phyloP scores from a whole-genome alignment of 106 monocot genomes.

The Ottelia alismoides region DNA sequence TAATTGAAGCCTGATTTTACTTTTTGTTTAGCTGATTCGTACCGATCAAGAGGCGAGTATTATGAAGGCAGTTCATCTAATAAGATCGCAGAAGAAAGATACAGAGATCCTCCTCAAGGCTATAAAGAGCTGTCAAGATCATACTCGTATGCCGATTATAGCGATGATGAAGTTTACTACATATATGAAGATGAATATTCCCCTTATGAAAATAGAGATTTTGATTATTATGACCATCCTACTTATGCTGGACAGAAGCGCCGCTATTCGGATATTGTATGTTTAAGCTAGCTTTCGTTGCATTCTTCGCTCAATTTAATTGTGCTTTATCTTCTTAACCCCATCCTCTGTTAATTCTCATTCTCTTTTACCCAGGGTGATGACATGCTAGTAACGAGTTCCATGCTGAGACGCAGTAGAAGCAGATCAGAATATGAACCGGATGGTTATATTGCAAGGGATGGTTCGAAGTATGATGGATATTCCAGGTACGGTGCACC shows the following conservation, averaged over 20 bases:
- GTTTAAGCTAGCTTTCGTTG: not conserved
- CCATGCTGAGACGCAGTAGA: not conserved
- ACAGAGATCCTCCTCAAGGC: too few relatives aligned
- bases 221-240: conserved; percentile 1
- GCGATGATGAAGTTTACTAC: not conserved
- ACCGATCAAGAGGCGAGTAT: not conserved
- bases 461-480: not conserved
- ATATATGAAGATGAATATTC: too few relatives aligned
- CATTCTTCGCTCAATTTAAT: not conserved
- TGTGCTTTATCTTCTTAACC: too few relatives aligned
- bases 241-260: conserved; percentile 1
- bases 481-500: not conserved
- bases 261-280: not conserved
- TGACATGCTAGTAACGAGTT: conserved; percentile 1
- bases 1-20: not conserved
- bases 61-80: not conserved
- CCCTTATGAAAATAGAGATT: not conserved
- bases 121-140: not conserved
- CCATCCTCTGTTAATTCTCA: too few relatives aligned
- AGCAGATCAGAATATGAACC: not conserved
- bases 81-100: too few relatives aligned
- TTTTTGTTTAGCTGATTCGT: not conserved
- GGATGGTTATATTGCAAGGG: not conserved
- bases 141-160: conserved; percentile 3
- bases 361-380: conserved; percentile 1